A percentile compares a stretch with the other conserved stretches of the same genome.
Evolutionary conservation across 1,284 basidiomycete species (phyloP).

Genomic region (Tilletiaria anomala): DNA sequence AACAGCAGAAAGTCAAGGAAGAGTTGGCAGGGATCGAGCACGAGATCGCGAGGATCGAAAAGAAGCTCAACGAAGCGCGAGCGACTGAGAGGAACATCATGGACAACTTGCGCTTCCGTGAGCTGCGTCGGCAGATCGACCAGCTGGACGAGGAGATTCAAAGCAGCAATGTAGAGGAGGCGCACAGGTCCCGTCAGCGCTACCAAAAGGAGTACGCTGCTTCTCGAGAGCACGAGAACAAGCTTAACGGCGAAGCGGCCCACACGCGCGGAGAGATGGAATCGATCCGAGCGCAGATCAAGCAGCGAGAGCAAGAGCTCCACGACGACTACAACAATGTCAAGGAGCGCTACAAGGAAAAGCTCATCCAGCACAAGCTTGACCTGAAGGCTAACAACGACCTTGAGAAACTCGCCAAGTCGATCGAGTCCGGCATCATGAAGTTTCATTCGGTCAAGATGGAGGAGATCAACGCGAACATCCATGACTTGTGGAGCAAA

Average conservation of each 20-base stretch:
- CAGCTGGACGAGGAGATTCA: constrained; percentile 60
- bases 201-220: constrained; percentile 66
- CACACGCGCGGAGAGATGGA: constrained; percentile 29
- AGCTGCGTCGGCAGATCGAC: constrained; percentile 54
- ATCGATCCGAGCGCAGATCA: constrained; percentile 22
- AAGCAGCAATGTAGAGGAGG: constrained; percentile 20
- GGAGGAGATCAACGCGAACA: constrained; percentile 94
- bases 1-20: constrained; percentile 46
- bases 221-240: constrained; percentile 57
- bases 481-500: constrained; percentile 68
- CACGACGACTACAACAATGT: constrained; percentile 71
- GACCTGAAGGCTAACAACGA: constrained; percentile 32
- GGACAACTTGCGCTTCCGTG: constrained; percentile 69
- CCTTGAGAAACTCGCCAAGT: constrained; percentile 92
- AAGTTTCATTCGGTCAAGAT: constrained; percentile 97
- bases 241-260: constrained; percentile 52
- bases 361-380: constrained; percentile 78
- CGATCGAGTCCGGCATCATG: constrained; percentile 82
- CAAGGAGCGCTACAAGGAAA: constrained; percentile 69
- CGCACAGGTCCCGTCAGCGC: constrained; percentile 45
- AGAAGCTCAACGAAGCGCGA: constrained; percentile 38
- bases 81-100: constrained; percentile 51
- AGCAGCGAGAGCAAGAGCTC: constrained; percentile 55
- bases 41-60: constrained; percentile 25
- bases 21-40: constrained; percentile 14